These are phyloP conservation scores for Tricholoma terreum DNA, from an alignment of 768 basidiomycete genomes.

Conservation along the genomic window DNA sequence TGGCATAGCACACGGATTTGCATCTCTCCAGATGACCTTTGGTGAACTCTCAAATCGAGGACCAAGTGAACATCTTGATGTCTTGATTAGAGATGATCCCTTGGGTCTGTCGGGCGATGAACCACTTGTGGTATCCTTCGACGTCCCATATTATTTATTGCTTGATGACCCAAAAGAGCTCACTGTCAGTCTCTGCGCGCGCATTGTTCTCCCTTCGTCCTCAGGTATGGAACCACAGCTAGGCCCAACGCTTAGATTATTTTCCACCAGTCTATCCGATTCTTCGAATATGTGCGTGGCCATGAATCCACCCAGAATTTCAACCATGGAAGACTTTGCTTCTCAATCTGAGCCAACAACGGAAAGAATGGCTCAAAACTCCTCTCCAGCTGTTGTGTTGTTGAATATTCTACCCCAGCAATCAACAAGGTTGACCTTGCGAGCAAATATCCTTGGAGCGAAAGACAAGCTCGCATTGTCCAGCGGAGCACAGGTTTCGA, in stretches of 20 bases:
- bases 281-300: background rate
- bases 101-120: background rate
- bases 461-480: background rate
- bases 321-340: background rate
- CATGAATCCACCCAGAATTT: background rate
- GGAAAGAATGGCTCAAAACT: background rate
- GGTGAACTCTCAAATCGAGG: background rate
- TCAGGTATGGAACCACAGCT: background rate
- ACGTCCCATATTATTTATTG: background rate
- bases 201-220: background rate
- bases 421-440: background rate
- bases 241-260: background rate
- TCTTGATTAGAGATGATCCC: background rate
- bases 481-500: background rate
- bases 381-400: background rate
- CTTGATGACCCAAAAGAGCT: background rate
- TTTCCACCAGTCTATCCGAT: background rate
- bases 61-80: background rate
- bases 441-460: background rate
- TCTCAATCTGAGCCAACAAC: background rate
- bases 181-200: background rate
- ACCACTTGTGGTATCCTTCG: background rate
- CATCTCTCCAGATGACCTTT: background rate
- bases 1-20: background rate
- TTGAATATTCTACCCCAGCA: background rate